Base-by-base conservation (phyloP, 2,329 filamentous ascomycete species). In the Penicillium sp. region DNA sequence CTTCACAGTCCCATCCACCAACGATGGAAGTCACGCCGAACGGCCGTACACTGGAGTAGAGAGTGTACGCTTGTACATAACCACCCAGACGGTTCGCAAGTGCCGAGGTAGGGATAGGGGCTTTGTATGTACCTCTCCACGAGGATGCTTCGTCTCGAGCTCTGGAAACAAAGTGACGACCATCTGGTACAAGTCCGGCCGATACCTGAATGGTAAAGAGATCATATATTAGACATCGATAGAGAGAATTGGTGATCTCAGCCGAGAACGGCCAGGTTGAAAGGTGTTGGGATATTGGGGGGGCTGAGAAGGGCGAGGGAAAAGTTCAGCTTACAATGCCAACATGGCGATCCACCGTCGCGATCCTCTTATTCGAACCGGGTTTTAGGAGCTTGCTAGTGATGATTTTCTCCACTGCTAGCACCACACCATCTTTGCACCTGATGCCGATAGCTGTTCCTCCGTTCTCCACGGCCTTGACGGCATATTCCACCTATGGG, bases 401-500 rank as follows among this genome's bases (percentile, higher is more conserved):
- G 76, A 97, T 86, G 71, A 97, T 88, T 84, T 99, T 99, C 82
- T 99, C 94, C 59, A 96, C 88, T 41, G 94, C 94, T 64, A 99
- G 84, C 61, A 99, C 92, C 51, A 99, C 90, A 62, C 94, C 94
- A 76, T 97, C 92, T 80, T 96, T 96, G 84, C 92, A 96, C 75
- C 92, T 85, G 77, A 99, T 96, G 67, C 94, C 94, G 75, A 99
- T 86, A 51, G 92, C 92, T 53, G 94, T 99, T 71, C 94, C 93
- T 65, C 93, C 94, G 71, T 95, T 97, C 81, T 99, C 94, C 61
- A 99, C 94, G 54, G 94, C 94, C 83, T 99, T 99, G 68, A 95
- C 89, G 66, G 94, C 94, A 77, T 99, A 99, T 83, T 99, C 94
- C 77, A 88, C 86, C 82, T 85, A 66, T 26, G 44, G 49, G 15